These are phyloP conservation scores for Wickerhamiella parazyma DNA, from an alignment of 805 yeast genomes.

Conservation along the genomic window DNA sequence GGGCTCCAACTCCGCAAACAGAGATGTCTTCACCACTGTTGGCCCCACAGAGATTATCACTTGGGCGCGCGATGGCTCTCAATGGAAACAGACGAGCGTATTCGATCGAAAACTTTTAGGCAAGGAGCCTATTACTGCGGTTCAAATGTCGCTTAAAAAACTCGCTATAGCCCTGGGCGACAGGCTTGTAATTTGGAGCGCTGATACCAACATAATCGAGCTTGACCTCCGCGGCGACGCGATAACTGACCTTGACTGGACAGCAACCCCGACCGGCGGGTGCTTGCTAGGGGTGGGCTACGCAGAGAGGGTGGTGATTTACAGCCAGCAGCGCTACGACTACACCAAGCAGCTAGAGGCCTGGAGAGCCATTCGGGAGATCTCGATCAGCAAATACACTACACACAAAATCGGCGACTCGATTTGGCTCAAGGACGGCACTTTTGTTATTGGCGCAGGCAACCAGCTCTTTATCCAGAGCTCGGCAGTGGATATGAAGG, in stretches of 20 bases:
- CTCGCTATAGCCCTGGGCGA: conserved; percentile 55
- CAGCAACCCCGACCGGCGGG: conserved; percentile 48
- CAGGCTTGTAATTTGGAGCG: conserved; percentile 69
- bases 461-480: conserved; percentile 80
- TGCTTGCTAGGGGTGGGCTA: conserved; percentile 76
- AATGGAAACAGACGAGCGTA: conserved; percentile 1
- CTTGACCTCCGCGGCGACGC: conserved; percentile 40
- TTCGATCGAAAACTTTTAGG: neutral
- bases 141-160: conserved; percentile 67
- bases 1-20: conserved; percentile 29
- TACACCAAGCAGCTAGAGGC: conserved; percentile 72
- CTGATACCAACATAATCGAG: conserved; percentile 52
- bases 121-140: conserved; percentile 19
- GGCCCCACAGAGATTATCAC: conserved; percentile 29
- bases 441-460: conserved; percentile 73
- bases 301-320: conserved; percentile 44
- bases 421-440: conserved; percentile 69
- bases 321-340: conserved; percentile 75
- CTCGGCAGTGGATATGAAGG: conserved; percentile 44
- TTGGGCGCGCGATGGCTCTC: neutral
- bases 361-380: conserved; percentile 58
- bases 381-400: conserved; percentile 59
- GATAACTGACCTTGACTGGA: conserved; percentile 78
- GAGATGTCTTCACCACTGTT: conserved; percentile 46
- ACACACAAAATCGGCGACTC: conserved; percentile 80